Evolutionary conservation across 164 flowering plant genomes (phyloP).

Genomic region (Vitis amurensis): DNA sequence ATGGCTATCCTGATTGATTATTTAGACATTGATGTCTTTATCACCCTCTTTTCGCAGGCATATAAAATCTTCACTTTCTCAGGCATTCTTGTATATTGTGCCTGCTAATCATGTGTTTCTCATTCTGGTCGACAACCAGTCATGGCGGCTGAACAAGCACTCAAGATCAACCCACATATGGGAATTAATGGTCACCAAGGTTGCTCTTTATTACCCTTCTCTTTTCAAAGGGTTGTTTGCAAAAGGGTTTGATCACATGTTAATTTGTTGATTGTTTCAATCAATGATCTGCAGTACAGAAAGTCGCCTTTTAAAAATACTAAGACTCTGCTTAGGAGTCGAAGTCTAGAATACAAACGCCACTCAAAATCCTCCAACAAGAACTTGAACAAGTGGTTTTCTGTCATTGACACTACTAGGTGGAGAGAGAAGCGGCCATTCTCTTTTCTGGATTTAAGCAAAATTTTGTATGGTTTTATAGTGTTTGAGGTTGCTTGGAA

Average conservation of each 20-base stretch:
- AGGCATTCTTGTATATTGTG: slow-evolving; percentile 24
- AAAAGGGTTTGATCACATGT: neutral
- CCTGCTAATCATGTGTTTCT: slow-evolving; percentile 19
- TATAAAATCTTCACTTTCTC: slow-evolving; percentile 35
- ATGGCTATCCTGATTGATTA: neutral
- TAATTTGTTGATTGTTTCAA: neutral
- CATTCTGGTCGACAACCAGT: slow-evolving; percentile 32
- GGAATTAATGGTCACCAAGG: slow-evolving; percentile 36
- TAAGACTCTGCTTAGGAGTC: slow-evolving; percentile 8
- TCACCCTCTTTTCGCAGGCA: slow-evolving; percentile 22
- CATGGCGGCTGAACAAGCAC: slow-evolving; percentile 30
- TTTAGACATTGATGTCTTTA: neutral
- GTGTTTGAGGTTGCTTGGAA: slow-evolving; percentile 37
- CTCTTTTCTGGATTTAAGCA: slow-evolving; percentile 21
- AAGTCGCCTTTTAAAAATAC: slow-evolving; percentile 34
- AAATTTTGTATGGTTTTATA: slow-evolving; percentile 33
- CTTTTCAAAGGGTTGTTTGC: neutral
- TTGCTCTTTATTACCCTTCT: slow-evolving; percentile 1
- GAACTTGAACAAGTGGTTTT: slow-evolving; percentile 24
- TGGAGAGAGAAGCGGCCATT: slow-evolving; percentile 23
- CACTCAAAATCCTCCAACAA: slow-evolving; percentile 6
- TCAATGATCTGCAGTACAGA: slow-evolving; percentile 27
- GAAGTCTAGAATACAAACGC: slow-evolving; percentile 4
- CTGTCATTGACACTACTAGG: slow-evolving; percentile 20
- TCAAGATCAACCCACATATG: slow-evolving; percentile 24